Conservation (phyloP, 352 stramenopile genomes). For the Saprolegnia diclina region DNA sequence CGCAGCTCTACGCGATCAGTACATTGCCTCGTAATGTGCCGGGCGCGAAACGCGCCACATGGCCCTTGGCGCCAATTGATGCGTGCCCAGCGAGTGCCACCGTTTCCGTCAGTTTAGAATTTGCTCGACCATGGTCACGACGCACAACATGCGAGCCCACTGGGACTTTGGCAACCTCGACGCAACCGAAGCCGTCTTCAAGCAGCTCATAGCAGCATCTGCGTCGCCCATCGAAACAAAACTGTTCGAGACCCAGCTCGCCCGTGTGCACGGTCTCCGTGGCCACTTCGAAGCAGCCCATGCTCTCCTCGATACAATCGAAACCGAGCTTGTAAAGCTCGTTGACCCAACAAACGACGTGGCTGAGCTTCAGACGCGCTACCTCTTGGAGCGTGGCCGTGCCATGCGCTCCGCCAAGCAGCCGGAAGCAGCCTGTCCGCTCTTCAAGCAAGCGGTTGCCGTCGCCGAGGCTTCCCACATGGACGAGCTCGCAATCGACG, state of each 20-base stretch:
- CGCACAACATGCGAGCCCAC: background rate
- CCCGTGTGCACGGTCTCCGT: constrained; percentile 29
- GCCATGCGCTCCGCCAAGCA: constrained; percentile 31
- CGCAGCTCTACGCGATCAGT: too few species aligned
- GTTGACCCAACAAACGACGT: background rate
- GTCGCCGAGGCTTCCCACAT: constrained; percentile 17
- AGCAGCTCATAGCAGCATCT: background rate
- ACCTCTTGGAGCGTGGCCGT: constrained; percentile 30
- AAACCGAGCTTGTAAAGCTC: background rate
- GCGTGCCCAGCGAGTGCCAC: background rate
- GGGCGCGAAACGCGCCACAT: background rate
- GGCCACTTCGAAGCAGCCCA: constrained; percentile 29
- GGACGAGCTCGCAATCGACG: constrained; percentile 29
- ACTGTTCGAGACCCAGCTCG: constrained; percentile 30
- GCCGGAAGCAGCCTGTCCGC: constrained; percentile 4
- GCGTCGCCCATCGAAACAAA: background rate
- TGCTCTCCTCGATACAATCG: constrained; percentile 27
- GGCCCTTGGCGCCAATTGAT: background rate
- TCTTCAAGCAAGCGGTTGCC: constrained; percentile 27
- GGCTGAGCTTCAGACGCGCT: constrained; percentile 27
- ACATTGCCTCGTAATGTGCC: too few species aligned
- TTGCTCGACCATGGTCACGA: background rate
- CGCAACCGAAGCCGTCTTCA: constrained; percentile 11
- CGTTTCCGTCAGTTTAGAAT: constrained; percentile 1
- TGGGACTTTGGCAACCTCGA: constrained; percentile 17